These are phyloP conservation scores for Candida xyloterini DNA, from an alignment of 805 yeast genomes.

Conservation along the genomic window DNA sequence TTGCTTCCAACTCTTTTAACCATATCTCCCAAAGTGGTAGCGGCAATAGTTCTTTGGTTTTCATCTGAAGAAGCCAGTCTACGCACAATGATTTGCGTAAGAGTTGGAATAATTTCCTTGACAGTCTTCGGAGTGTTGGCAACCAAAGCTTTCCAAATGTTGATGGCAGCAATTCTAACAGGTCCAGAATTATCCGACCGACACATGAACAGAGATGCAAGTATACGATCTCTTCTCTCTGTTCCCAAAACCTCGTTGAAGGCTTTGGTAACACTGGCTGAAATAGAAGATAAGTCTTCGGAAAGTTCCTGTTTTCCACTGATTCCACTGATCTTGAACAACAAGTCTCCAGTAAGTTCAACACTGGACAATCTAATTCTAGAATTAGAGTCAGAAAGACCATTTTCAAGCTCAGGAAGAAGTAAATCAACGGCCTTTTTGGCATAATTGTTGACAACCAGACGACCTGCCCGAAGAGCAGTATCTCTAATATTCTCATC, in stretches of 20 bases:
- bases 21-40: slow-evolving; percentile 89
- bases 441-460: slow-evolving; percentile 88
- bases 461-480: slow-evolving; percentile 87
- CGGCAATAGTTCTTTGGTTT: slow-evolving; percentile 80
- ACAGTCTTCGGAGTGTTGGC: slow-evolving; percentile 94
- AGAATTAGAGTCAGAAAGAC: slow-evolving; percentile 75
- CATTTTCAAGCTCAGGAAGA: slow-evolving; percentile 89
- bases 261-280: slow-evolving; percentile 54
- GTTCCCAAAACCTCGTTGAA: slow-evolving; percentile 78
- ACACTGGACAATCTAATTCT: slow-evolving; percentile 92
- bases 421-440: slow-evolving; percentile 87
- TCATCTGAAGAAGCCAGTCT: slow-evolving; percentile 81
- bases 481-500: slow-evolving; percentile 86
- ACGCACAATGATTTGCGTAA: slow-evolving; percentile 75
- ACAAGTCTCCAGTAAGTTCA: slow-evolving; percentile 89
- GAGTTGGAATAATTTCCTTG: slow-evolving; percentile 83
- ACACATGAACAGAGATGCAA: slow-evolving; percentile 86
- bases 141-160: slow-evolving; percentile 95
- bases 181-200: slow-evolving; percentile 87
- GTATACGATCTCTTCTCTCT: slow-evolving; percentile 82
- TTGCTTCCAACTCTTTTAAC: slow-evolving; percentile 91
- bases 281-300: slow-evolving; percentile 48
- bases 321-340: slow-evolving; percentile 92
- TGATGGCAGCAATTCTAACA: slow-evolving; percentile 86
- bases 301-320: slow-evolving; percentile 69